phyloP scores from a whole-genome alignment of 108 stramenopile genomes.

The Ochromonas danica region DNA sequence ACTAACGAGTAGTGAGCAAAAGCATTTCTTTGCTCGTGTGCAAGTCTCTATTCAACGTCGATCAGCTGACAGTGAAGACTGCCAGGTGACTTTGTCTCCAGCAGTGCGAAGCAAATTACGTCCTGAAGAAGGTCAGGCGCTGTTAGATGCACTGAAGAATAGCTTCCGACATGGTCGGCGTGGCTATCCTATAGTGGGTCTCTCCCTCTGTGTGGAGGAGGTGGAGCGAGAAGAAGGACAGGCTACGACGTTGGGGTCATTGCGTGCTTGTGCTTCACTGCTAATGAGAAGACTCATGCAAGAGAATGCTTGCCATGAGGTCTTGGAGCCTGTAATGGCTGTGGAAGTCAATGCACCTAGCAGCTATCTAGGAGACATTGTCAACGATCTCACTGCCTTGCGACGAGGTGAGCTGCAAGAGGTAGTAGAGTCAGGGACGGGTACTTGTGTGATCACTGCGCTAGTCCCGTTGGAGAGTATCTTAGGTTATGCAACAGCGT shows the following conservation, averaged over 20 bases:
- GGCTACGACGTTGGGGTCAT: background rate
- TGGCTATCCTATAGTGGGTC: conserved; percentile 19
- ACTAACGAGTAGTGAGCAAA: background rate
- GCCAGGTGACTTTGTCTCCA: background rate
- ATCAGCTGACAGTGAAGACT: background rate
- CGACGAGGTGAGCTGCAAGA: background rate
- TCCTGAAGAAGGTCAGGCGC: background rate
- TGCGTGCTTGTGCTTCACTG: conserved; percentile 19
- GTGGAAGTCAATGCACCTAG: conserved; percentile 2
- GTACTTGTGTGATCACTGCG: background rate
- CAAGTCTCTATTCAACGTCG: background rate
- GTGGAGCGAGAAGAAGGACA: background rate
- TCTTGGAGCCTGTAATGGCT: conserved; percentile 22
- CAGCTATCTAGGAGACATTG: conserved; percentile 7
- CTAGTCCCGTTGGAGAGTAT: conserved; percentile 21
- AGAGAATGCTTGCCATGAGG: background rate
- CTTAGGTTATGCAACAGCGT: conserved; percentile 10
- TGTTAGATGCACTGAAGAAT: background rate
- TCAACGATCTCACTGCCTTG: background rate
- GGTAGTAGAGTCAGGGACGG: background rate
- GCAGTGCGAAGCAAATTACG: background rate
- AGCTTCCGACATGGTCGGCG: background rate
- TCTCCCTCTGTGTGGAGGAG: background rate
- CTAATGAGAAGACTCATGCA: background rate
- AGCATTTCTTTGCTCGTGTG: too few species aligned